Base-by-base conservation (phyloP, 106 monocot genomes). In the Narthecium ossifragum region DNA sequence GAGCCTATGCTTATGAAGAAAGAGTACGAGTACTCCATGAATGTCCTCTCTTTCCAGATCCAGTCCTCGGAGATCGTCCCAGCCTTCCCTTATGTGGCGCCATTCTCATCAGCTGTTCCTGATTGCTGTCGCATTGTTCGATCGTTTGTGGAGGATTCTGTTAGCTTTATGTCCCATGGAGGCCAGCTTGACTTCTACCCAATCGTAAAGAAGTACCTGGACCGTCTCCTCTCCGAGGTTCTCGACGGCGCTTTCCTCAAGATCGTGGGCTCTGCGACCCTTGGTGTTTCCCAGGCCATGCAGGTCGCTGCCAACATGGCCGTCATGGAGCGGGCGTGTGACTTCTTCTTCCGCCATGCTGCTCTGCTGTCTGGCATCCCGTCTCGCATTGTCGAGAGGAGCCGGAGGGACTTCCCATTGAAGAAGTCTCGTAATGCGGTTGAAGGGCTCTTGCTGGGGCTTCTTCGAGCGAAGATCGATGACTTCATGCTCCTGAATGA, bases 21-120 rank as follows among this genome's bases (percentile, higher is more conserved):
- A 66, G 98, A 98, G 68, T 98, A 98, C 51, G 98, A 98, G 68
- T 98, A 98, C 59, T 91, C 90, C 23, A 98, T 98, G 98, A 98
- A 98, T 41, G 91, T 98, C 7, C 77, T 88, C 24, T 75, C 91
- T 15, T 98, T 98, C 69, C 87, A 84, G 69, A 71, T 98, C 43
- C 98, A 98, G 70, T 77, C 87, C 7, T 79, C 87, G 0, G 98
- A 98, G 26, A 98, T 98, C 43, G 53, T 68, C 30, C 98, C 98
- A 0, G 98, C 98, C 0, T 98, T 98, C 71, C 98, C 98, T 4
- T 98, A 78, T 45, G 81, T 98, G 0, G 98, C 98, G 0, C 98
- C 90, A 0, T 98, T 98, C 58, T 91, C 91, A 0, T 84, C 86
- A 31, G 77, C 76, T 2, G 91, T 98, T 23, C 98, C 98, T 0